These are phyloP conservation scores for Pseudocercospora musae DNA, from an alignment of 2,329 filamentous ascomycete genomes.

Conservation along the genomic window DNA sequence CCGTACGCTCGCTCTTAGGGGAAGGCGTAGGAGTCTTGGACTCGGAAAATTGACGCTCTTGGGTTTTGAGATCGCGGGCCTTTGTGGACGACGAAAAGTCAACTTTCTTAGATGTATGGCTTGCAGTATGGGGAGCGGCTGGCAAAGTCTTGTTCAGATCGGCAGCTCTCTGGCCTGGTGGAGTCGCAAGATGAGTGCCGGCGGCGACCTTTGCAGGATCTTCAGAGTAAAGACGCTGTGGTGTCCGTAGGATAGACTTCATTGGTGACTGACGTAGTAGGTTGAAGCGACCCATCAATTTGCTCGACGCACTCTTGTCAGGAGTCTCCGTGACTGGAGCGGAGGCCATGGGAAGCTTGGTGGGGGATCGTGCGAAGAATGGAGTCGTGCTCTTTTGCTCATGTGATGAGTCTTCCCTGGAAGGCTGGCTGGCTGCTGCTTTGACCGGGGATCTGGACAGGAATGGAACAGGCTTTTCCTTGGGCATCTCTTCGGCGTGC, in stretches of 20 bases:
- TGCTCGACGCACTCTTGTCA: conserved; percentile 33
- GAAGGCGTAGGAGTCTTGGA: conserved; percentile 32
- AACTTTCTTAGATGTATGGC: conserved; percentile 68
- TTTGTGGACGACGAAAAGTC: conserved; percentile 68
- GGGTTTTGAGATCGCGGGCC: conserved; percentile 33
- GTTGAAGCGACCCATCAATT: conserved; percentile 43
- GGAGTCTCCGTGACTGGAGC: conserved; percentile 19
- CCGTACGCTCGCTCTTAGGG: conserved; percentile 16
- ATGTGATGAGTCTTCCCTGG: conserved; percentile 17
- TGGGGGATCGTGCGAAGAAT: conserved; percentile 35
- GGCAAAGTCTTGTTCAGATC: conserved; percentile 16
- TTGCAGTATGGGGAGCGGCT: conserved; percentile 40
- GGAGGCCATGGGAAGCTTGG: conserved; percentile 25
- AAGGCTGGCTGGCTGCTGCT: conserved; percentile 21
- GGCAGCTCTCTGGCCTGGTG: conserved; percentile 29
- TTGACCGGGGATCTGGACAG: conserved; percentile 32
- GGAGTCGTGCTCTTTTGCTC: conserved; percentile 23
- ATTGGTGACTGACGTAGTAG: conserved; percentile 54
- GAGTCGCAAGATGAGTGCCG: conserved; percentile 54
- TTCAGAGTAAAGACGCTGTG: conserved; percentile 57
- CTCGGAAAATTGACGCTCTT: conserved; percentile 21
- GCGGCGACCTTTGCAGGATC: conserved; percentile 59
- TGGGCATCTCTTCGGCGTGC: not conserved
- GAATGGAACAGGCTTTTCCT: conserved; percentile 25
- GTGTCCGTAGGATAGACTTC: conserved; percentile 61